Evolutionary conservation across 805 yeast species (phyloP).

Genomic region (Candida michaelii): DNA sequence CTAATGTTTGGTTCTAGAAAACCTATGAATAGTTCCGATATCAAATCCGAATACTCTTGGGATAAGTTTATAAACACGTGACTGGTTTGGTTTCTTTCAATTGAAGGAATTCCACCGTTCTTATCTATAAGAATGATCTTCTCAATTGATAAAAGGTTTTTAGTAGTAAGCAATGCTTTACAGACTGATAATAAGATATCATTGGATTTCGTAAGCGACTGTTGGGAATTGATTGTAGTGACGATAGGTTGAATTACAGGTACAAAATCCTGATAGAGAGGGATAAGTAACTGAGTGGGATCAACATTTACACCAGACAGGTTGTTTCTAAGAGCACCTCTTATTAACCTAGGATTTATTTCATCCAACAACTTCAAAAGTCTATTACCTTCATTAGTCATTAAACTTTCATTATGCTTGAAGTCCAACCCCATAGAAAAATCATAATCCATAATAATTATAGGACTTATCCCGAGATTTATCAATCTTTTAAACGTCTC

Average conservation of each 20-base stretch:
- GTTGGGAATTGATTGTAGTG: conserved; percentile 34
- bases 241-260: conserved; percentile 69
- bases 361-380: conserved; percentile 24
- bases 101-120: conserved; percentile 87
- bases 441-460: conserved; percentile 58
- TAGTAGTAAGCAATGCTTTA: conserved; percentile 22
- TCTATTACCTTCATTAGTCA: conserved; percentile 32
- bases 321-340: conserved; percentile 21
- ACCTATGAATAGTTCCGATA: conserved; percentile 63
- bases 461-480: conserved; percentile 71
- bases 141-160: conserved; percentile 58
- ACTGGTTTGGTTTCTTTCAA: conserved; percentile 74
- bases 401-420: conserved; percentile 30
- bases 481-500: conserved; percentile 55
- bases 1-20: conserved; percentile 45
- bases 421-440: conserved; percentile 21
- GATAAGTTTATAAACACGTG: conserved; percentile 84
- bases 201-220: conserved; percentile 24
- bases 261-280: conserved; percentile 45
- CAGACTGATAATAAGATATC: conserved; percentile 27
- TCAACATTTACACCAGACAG: conserved; percentile 10
- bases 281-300: conserved; percentile 36
- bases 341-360: conserved; percentile 23
- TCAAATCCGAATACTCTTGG: conserved; percentile 73
- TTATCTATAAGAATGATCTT: conserved; percentile 79